phyloP scores from a whole-genome alignment of 2,329 filamentous ascomycete species.

The Passalora sequoiae region DNA sequence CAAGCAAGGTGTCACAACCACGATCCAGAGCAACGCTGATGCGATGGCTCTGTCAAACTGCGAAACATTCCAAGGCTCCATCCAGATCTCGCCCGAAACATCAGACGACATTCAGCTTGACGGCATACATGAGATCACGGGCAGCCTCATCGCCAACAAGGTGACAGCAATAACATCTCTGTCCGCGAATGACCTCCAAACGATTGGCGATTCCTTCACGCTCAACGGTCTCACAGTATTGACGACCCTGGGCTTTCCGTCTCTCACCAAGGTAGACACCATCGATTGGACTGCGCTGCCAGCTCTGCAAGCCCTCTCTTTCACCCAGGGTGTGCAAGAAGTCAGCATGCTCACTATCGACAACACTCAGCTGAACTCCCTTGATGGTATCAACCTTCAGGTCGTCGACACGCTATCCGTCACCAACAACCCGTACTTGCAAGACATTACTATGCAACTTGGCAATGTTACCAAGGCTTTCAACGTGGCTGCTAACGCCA shows the following conservation, averaged over 20 bases:
- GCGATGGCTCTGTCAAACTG: constrained; percentile 58
- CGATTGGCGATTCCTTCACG: constrained; percentile 65
- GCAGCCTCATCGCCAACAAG: constrained; percentile 48
- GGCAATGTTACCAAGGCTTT: constrained; percentile 67
- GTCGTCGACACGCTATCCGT: constrained; percentile 70
- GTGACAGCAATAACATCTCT: constrained; percentile 61
- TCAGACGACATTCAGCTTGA: constrained; percentile 57
- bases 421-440: constrained; percentile 83
- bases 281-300: constrained; percentile 71
- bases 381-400: constrained; percentile 75
- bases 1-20: constrained; percentile 46
- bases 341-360: constrained; percentile 67
- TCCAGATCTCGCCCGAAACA: constrained; percentile 58
- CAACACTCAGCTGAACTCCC: constrained; percentile 76
- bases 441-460: constrained; percentile 69
- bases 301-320: constrained; percentile 54
- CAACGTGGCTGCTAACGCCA: constrained; percentile 74
- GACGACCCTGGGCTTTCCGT: constrained; percentile 60
- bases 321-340: constrained; percentile 61
- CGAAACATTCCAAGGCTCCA: constrained; percentile 61
- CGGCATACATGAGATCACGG: constrained; percentile 57
- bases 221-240: constrained; percentile 66
- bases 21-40: constrained; percentile 58
- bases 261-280: constrained; percentile 59
- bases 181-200: constrained; percentile 54